phyloP scores from a whole-genome alignment of 208 protist genomes.

The Trypanosoma scelopori region DNA sequence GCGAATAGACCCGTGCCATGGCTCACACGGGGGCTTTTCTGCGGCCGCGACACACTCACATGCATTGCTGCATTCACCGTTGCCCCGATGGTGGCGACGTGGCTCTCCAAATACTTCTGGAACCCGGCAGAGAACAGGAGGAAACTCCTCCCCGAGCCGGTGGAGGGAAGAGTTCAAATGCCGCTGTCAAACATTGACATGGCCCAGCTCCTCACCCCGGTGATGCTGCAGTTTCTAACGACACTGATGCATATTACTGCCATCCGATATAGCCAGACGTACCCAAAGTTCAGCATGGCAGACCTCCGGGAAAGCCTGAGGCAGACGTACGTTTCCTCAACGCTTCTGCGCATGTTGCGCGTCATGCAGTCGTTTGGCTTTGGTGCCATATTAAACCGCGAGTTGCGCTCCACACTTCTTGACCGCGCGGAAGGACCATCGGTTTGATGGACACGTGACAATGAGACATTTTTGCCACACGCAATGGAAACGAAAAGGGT shows the following conservation, averaged over 20 bases:
- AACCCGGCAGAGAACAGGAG: slow-evolving; percentile 50
- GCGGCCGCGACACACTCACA: slow-evolving; percentile 73
- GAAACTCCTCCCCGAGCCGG: slow-evolving; percentile 28
- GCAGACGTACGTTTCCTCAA: slow-evolving; percentile 74
- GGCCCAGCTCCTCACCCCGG: slow-evolving; percentile 75
- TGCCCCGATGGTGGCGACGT: slow-evolving; percentile 70
- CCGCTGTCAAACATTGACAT: slow-evolving; percentile 62
- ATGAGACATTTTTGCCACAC: no score
- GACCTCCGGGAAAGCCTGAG: slow-evolving; percentile 60
- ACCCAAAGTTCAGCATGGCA: slow-evolving; percentile 67
- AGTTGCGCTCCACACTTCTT: slow-evolving; percentile 66
- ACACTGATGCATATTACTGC: slow-evolving; percentile 85
- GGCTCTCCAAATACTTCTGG: slow-evolving; percentile 60
- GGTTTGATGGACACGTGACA: not conserved
- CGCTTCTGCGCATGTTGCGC: slow-evolving; percentile 74
- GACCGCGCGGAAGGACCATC: slow-evolving; percentile 56
- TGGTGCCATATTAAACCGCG: slow-evolving; percentile 84
- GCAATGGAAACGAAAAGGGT: no score
- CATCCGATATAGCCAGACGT: slow-evolving; percentile 86
- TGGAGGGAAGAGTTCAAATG: slow-evolving; percentile 54
- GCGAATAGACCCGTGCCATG: slow-evolving; percentile 71
- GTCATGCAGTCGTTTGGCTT: slow-evolving; percentile 83
- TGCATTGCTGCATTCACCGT: slow-evolving; percentile 81
- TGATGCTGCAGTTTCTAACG: slow-evolving; percentile 74
- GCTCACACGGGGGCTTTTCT: slow-evolving; percentile 75